These are phyloP conservation scores for Diaporthe capsici DNA, from an alignment of 2,329 filamentous ascomycete species.

Conservation along the genomic window DNA sequence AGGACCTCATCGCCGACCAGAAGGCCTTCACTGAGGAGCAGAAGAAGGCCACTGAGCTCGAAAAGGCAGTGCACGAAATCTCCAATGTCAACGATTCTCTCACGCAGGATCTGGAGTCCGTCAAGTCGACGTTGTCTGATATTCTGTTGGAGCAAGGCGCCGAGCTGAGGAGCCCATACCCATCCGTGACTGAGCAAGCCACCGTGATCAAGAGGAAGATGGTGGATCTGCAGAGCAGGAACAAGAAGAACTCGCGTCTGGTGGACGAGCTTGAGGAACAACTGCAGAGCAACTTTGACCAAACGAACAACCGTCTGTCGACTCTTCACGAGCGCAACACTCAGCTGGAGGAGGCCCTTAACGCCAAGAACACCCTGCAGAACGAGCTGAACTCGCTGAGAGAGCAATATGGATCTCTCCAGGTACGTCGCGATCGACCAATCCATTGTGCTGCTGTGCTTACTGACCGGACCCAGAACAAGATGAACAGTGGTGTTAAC, in stretches of 20 bases:
- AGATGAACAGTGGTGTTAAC: conserved; percentile 56
- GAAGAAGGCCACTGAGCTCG: conserved; percentile 69
- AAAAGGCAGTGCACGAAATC: conserved; percentile 68
- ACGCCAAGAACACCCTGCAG: conserved; percentile 73
- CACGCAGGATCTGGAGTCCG: conserved; percentile 73
- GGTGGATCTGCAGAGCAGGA: conserved; percentile 73
- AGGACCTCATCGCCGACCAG: conserved; percentile 69
- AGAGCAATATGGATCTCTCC: conserved; percentile 81
- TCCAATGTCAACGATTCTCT: conserved; percentile 71
- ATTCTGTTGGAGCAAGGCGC: conserved; percentile 67
- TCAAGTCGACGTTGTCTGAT: conserved; percentile 67
- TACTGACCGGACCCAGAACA: conserved; percentile 62
- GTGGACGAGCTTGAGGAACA: conserved; percentile 98
- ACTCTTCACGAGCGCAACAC: conserved; percentile 82
- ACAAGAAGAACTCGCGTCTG: conserved; percentile 91
- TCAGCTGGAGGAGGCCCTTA: conserved; percentile 84
- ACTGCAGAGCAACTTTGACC: conserved; percentile 93
- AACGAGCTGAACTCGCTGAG: conserved; percentile 76
- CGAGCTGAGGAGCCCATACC: conserved; percentile 58
- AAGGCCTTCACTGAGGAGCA: conserved; percentile 72
- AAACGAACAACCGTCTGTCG: conserved; percentile 89
- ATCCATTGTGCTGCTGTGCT: background rate
- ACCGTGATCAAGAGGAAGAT: conserved; percentile 77
- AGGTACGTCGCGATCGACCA: conserved; percentile 69
- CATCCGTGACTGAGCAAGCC: conserved; percentile 68